These are phyloP conservation scores for Sarcomyxa edulis DNA, from an alignment of 768 basidiomycete species.

Conservation along the genomic window DNA sequence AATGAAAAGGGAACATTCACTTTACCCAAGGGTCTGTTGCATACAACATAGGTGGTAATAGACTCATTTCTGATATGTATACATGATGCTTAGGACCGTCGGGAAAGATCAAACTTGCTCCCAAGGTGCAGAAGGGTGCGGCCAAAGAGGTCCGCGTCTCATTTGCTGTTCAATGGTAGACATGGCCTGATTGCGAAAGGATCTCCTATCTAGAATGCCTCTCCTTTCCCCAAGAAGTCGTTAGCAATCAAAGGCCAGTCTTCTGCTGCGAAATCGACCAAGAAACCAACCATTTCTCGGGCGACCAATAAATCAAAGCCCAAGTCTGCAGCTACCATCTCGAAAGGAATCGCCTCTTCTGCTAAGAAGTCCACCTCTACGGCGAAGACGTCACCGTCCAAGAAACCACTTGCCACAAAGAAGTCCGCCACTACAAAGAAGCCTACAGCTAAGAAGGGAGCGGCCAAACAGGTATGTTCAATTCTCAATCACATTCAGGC, in stretches of 20 bases:
- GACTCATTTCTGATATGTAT: conserved; percentile 22
- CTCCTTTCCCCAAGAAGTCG: conserved; percentile 22
- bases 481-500: conserved; percentile 54
- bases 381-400: conserved; percentile 5
- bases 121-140: conserved; percentile 56
- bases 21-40: conserved; percentile 40
- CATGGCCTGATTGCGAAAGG: conserved; percentile 7
- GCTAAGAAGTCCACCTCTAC: no score
- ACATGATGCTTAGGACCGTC: conserved; percentile 31
- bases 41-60: background rate
- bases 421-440: conserved; percentile 21
- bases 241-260: conserved; percentile 12
- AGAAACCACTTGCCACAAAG: conserved; percentile 19
- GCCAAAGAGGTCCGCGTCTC: conserved; percentile 45
- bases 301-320: conserved; percentile 15
- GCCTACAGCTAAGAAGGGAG: conserved; percentile 36
- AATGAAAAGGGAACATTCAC: conserved; percentile 43
- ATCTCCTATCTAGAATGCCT: conserved; percentile 31
- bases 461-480: conserved; percentile 62
- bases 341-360: conserved; percentile 20
- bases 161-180: conserved; percentile 1
- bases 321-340: conserved; percentile 16
- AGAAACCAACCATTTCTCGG: conserved; percentile 12
- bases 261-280: conserved; percentile 18
- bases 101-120: conserved; percentile 54